Percentiles rank a stretch among this genome's conserved stretches.
phyloP scores from a whole-genome alignment of 768 basidiomycete species.

The Boletus insuetus region DNA sequence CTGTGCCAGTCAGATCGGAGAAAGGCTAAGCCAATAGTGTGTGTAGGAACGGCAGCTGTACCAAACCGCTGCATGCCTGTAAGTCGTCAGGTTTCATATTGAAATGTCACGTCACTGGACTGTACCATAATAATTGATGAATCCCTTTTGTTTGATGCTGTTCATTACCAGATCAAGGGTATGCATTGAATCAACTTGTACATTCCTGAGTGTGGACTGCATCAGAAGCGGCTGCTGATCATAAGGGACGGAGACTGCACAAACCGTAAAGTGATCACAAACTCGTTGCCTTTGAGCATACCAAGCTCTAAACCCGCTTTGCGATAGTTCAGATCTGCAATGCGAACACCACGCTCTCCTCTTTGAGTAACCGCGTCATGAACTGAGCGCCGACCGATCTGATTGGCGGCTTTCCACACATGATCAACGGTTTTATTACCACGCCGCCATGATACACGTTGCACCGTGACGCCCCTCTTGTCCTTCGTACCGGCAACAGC shows the following conservation, averaged over 20 bases:
- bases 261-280: slow-evolving; percentile 90
- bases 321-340: slow-evolving; percentile 85
- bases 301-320: slow-evolving; percentile 85
- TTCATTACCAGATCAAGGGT: slow-evolving; percentile 73
- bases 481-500: slow-evolving; percentile 96
- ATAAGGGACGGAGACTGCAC: slow-evolving; percentile 17
- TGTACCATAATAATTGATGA: slow-evolving; percentile 96
- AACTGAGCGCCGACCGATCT: slow-evolving; percentile 53
- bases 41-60: slow-evolving; percentile 93
- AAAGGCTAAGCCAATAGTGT: slow-evolving; percentile 88
- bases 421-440: slow-evolving; percentile 76
- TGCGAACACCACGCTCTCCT: slow-evolving; percentile 86
- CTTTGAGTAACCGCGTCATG: slow-evolving; percentile 63
- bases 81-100: slow-evolving; percentile 4
- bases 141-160: slow-evolving; percentile 79
- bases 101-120: not conserved
- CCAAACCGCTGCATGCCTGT: slow-evolving; percentile 98
- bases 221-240: not conserved
- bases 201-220: slow-evolving; percentile 54
- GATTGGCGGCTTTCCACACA: slow-evolving; percentile 82
- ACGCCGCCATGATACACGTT: slow-evolving; percentile 80
- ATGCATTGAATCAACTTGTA: slow-evolving; percentile 72
- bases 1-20: slow-evolving; percentile 88
- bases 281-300: slow-evolving; percentile 95
- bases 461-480: slow-evolving; percentile 94